A percentile compares a stretch with the other conserved stretches of the same genome.
Conservation (phyloP, 352 stramenopile species). For the Phytophthora macrochlamydospora region DNA sequence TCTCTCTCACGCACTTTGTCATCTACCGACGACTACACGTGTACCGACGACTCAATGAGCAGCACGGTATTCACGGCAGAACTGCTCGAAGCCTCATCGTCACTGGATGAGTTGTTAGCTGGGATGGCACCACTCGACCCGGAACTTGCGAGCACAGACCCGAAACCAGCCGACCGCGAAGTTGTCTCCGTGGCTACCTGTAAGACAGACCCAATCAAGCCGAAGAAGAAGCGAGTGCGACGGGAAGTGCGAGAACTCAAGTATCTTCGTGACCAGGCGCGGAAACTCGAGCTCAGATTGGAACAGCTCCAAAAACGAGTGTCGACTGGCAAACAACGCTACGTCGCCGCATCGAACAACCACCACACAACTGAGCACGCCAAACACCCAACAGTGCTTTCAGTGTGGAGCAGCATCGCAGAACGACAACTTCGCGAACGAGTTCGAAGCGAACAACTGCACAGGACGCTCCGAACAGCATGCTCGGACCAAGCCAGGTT, state of each 20-base stretch:
- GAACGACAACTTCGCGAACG: constrained; percentile 14
- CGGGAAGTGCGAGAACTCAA: constrained; percentile 14
- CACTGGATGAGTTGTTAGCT: neutral
- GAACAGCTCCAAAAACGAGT: constrained; percentile 16
- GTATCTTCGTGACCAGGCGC: constrained; percentile 9
- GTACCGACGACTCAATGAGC: too few species aligned
- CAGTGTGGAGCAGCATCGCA: constrained; percentile 8
- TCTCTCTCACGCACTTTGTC: too few species aligned
- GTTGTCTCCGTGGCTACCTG: neutral
- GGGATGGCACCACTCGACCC: neutral
- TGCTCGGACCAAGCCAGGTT: constrained; percentile 5
- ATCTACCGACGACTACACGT: neutral
- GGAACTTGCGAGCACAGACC: neutral
- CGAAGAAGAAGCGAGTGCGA: constrained; percentile 27
- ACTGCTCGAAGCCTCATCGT: neutral
- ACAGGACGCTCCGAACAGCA: neutral
- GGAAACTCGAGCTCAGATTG: constrained; percentile 16
- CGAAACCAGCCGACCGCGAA: neutral
- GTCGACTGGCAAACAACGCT: neutral
- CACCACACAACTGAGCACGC: too few species aligned
- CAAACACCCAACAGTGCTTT: neutral
- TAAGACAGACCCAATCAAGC: neutral
- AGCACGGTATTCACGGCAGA: too few species aligned
- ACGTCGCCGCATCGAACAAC: too few species aligned
- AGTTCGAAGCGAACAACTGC: constrained; percentile 1